Conservation (phyloP, 352 stramenopile genomes). For the Phytophthora fragariaefolia region DNA sequence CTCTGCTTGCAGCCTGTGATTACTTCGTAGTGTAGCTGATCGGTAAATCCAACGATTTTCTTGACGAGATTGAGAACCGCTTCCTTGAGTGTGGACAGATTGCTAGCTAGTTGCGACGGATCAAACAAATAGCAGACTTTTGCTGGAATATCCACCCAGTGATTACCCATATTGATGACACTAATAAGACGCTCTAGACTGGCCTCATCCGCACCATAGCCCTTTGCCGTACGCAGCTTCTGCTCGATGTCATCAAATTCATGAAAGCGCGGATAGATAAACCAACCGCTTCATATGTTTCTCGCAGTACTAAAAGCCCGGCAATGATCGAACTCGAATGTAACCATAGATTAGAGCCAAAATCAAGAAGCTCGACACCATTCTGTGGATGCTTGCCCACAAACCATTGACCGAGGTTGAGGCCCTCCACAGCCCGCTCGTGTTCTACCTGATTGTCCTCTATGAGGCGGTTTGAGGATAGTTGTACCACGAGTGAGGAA, state of each 20-base stretch:
- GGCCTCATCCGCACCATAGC: neutral
- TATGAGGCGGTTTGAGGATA: too few species aligned
- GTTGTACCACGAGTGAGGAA: too few species aligned
- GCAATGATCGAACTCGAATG: constrained; percentile 4
- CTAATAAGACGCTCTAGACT: neutral
- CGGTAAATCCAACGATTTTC: constrained; percentile 8
- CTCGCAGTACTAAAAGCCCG: neutral
- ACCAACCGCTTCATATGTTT: neutral
- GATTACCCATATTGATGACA: neutral
- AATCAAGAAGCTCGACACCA: constrained; percentile 7
- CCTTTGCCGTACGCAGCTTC: neutral
- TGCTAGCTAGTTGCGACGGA: constrained; percentile 1
- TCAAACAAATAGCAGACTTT: constrained; percentile 5
- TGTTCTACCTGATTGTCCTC: too few species aligned
- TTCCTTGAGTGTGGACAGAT: neutral
- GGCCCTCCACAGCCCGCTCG: neutral
- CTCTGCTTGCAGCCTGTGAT: constrained; percentile 7
- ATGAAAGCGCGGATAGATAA: constrained; percentile 1
- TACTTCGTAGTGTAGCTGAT: constrained; percentile 6
- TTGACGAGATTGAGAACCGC: constrained; percentile 1
- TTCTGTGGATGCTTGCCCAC: neutral
- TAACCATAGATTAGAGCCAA: constrained; percentile 5
- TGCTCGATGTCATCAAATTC: constrained; percentile 5
- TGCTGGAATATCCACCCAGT: neutral
- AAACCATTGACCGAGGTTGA: constrained; percentile 1